Conservation (phyloP, 1,284 basidiomycete genomes). For the Heterobasidion annosum region DNA sequence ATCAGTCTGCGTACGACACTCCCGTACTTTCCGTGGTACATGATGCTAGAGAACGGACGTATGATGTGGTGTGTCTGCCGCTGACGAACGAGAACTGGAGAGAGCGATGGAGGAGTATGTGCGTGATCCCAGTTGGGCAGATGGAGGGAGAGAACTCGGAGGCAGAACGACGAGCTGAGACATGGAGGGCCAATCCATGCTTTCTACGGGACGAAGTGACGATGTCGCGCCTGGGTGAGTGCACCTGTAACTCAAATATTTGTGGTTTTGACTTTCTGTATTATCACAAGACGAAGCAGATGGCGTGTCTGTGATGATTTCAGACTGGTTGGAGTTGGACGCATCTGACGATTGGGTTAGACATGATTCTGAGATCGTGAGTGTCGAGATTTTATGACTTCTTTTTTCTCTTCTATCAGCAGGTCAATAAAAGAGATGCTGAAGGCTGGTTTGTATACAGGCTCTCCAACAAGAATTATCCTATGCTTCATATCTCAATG, state of each 20-base stretch:
- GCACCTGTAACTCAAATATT: neutral
- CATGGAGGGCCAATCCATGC: conserved; percentile 78
- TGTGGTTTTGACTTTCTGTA: neutral
- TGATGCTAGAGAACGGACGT: conserved; percentile 48
- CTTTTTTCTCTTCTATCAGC: neutral
- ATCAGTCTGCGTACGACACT: conserved; percentile 22
- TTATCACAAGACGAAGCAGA: conserved; percentile 70
- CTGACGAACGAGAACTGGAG: conserved; percentile 85
- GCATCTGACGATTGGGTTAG: conserved; percentile 90
- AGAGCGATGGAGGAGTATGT: conserved; percentile 84
- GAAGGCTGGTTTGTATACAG: conserved; percentile 28
- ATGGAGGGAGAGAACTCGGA: conserved; percentile 40
- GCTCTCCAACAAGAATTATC: conserved; percentile 91
- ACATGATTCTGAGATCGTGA: conserved; percentile 90
- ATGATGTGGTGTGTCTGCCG: conserved; percentile 69
- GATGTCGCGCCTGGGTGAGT: conserved; percentile 69
- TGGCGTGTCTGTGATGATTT: conserved; percentile 67
- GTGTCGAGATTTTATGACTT: conserved; percentile 18
- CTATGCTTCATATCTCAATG: conserved; percentile 88
- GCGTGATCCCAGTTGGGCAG: conserved; percentile 51
- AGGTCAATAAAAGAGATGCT: neutral
- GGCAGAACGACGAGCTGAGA: conserved; percentile 73
- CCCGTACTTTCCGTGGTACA: conserved; percentile 41
- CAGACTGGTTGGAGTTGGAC: conserved; percentile 95
- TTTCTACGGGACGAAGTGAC: conserved; percentile 86